phyloP scores from a whole-genome alignment of 1,284 basidiomycete species.

The Singerocomus inundabilis region DNA sequence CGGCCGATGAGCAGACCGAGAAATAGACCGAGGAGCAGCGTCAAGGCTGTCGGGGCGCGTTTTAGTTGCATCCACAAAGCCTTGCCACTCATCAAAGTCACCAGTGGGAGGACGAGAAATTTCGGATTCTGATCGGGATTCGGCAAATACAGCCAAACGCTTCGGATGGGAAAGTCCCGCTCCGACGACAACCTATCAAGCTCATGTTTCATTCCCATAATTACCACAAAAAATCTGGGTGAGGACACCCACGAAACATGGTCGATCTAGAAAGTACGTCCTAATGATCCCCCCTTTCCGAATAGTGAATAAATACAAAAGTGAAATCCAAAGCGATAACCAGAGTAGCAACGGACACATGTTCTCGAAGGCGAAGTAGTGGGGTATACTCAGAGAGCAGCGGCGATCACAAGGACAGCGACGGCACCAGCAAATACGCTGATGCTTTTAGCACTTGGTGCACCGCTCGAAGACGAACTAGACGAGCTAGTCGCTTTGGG shows the following conservation, averaged over 20 bases:
- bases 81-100: slow-evolving; percentile 29
- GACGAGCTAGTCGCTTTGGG: too few species aligned
- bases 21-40: slow-evolving; percentile 61
- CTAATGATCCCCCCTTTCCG: not conserved
- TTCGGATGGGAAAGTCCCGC: too few species aligned
- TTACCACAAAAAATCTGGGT: slow-evolving; percentile 2
- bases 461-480: slow-evolving; percentile 12
- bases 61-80: slow-evolving; percentile 26
- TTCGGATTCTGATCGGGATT: not conserved
- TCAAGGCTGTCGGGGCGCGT: slow-evolving; percentile 51
- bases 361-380: slow-evolving; percentile 5
- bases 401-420: slow-evolving; percentile 20
- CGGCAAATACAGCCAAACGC: not conserved
- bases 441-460: slow-evolving; percentile 7
- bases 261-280: not conserved
- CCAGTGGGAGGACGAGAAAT: not conserved
- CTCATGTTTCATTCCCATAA: not conserved
- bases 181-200: too few species aligned
- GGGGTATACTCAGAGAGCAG: slow-evolving; percentile 10
- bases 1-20: slow-evolving; percentile 65
- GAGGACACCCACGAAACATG: too few species aligned
- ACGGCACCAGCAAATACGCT: slow-evolving; percentile 19
- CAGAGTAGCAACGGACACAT: not conserved
- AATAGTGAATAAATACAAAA: not conserved
- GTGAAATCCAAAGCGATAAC: not conserved